These are phyloP conservation scores for Sodiomyces alkalinus DNA, from an alignment of 2,329 filamentous ascomycete species.

Conservation along the genomic window DNA sequence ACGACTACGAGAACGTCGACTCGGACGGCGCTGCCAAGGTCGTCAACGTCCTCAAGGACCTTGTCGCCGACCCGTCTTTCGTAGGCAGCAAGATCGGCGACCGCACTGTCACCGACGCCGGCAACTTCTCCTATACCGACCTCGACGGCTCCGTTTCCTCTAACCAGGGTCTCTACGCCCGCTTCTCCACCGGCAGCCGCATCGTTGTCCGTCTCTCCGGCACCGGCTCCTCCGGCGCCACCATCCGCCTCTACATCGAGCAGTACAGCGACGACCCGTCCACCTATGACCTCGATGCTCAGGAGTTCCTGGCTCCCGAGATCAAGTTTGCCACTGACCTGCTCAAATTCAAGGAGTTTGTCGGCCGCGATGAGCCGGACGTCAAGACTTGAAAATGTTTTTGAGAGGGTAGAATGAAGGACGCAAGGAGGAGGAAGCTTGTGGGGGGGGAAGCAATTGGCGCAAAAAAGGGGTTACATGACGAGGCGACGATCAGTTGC, in stretches of 20 bases:
- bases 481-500: no score
- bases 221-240: constrained; percentile 88
- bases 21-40: constrained; percentile 84
- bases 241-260: constrained; percentile 94
- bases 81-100: constrained; percentile 63
- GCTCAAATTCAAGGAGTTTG: constrained; percentile 84
- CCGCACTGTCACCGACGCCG: constrained; percentile 75
- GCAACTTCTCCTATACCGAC: constrained; percentile 96
- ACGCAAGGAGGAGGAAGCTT: no score
- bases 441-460: no score
- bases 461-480: no score
- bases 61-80: constrained; percentile 61
- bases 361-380: constrained; percentile 84
- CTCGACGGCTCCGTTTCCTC: constrained; percentile 92
- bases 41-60: constrained; percentile 61
- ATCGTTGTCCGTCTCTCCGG: constrained; percentile 92
- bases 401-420: no score
- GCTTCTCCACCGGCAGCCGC: constrained; percentile 87
- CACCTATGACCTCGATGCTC: constrained; percentile 68
- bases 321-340: constrained; percentile 73
- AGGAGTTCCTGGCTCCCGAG: constrained; percentile 86
- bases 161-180: constrained; percentile 90
- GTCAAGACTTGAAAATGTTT: constrained; percentile 96
- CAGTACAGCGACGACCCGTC: constrained; percentile 75
- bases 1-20: constrained; percentile 95